These are phyloP conservation scores for Aspergillus fumigatiaffinis DNA, from an alignment of 2,329 filamentous ascomycete species.

Conservation along the genomic window DNA sequence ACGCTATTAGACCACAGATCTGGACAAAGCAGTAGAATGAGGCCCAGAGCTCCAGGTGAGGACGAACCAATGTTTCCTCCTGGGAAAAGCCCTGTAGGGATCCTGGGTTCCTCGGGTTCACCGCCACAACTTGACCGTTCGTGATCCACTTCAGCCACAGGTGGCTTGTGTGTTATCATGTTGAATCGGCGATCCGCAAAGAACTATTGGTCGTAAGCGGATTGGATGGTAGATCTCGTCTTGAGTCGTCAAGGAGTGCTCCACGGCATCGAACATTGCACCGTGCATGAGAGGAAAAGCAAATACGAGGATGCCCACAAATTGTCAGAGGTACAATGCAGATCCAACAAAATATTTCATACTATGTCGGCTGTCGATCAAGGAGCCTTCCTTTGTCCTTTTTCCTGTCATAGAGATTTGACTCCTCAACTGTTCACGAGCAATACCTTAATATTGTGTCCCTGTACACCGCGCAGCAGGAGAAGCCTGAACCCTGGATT, in stretches of 20 bases:
- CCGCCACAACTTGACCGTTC: conserved; percentile 14
- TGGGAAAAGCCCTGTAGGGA: conserved; percentile 1
- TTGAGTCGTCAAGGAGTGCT: not conserved
- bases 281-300: not conserved
- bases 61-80: not conserved
- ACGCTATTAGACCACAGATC: not conserved
- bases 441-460: not conserved
- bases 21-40: not conserved
- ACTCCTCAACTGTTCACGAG: not conserved
- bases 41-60: not conserved
- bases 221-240: not conserved
- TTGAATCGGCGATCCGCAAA: not conserved
- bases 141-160: conserved; percentile 10
- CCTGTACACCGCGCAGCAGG: not conserved
- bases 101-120: conserved; percentile 2
- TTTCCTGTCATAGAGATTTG: not conserved
- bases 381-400: not conserved
- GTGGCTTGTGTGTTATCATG: conserved; percentile 8
- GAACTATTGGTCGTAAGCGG: not conserved
- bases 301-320: not conserved
- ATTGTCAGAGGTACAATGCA: not conserved
- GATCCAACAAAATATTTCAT: not conserved
- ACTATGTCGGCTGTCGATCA: not conserved
- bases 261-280: not conserved
- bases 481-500: not conserved